These are phyloP conservation scores for Stachybotrys echinatus DNA, from an alignment of 2,329 filamentous ascomycete species.

Conservation along the genomic window DNA sequence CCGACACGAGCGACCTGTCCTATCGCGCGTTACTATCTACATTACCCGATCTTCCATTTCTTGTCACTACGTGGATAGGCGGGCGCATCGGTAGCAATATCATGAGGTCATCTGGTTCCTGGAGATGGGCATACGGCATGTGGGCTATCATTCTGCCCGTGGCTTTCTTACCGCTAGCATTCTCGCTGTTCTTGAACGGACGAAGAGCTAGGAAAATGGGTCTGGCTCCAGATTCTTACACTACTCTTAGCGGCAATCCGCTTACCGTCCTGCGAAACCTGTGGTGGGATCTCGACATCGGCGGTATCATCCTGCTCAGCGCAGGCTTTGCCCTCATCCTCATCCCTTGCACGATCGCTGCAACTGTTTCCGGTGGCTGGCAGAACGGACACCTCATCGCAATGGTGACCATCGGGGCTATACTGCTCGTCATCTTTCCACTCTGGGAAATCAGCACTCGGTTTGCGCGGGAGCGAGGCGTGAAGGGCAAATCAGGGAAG, in stretches of 20 bases:
- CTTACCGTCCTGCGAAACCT: not conserved
- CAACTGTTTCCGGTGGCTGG: constrained; percentile 28
- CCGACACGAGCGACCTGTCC: constrained; percentile 54
- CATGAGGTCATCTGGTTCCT: constrained; percentile 30
- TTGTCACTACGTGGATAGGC: constrained; percentile 57
- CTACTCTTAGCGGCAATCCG: not conserved
- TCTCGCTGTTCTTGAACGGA: constrained; percentile 46
- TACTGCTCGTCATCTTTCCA: constrained; percentile 41
- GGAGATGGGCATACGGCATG: constrained; percentile 60
- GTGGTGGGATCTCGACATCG: constrained; percentile 24
- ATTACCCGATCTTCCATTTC: constrained; percentile 53
- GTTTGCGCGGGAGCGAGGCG: constrained; percentile 24
- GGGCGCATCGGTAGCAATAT: constrained; percentile 32
- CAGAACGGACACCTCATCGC: constrained; percentile 34
- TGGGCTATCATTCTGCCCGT: constrained; percentile 55
- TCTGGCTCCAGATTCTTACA: constrained; percentile 5
- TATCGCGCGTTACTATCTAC: constrained; percentile 56
- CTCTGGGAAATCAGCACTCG: constrained; percentile 49
- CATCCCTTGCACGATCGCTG: constrained; percentile 40
- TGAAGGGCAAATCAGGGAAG: constrained; percentile 36
- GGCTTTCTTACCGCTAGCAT: constrained; percentile 47
- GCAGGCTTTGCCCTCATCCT: constrained; percentile 45
- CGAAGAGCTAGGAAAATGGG: constrained; percentile 39
- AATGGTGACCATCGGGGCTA: constrained; percentile 42
- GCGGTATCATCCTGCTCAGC: constrained; percentile 45